Conservation (phyloP, 768 basidiomycete genomes). For the Boletus patriciae region DNA sequence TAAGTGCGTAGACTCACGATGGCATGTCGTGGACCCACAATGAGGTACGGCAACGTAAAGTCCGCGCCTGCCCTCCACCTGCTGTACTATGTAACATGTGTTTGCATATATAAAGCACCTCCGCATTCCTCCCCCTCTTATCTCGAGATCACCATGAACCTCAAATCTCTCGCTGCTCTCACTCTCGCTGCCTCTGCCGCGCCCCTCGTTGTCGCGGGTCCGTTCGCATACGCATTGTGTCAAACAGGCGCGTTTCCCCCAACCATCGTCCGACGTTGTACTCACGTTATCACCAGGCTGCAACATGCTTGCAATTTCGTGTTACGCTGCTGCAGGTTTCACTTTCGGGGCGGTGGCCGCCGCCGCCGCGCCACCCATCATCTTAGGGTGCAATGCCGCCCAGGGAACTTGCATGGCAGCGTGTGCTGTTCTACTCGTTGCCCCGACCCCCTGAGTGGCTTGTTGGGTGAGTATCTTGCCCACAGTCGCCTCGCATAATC, state of each 20-base stretch:
- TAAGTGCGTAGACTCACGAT: too few relatives aligned
- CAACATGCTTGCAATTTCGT: constrained; percentile 20
- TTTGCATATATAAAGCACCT: constrained; percentile 8
- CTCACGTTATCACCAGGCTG: constrained; percentile 19
- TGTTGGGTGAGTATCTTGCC: background rate
- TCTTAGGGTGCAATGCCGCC: constrained; percentile 23
- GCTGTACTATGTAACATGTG: too few relatives aligned
- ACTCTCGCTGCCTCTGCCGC: constrained; percentile 15
- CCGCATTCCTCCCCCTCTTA: background rate
- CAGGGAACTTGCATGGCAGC: constrained; percentile 27
- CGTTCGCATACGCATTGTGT: constrained; percentile 20
- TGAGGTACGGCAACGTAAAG: too few relatives aligned
- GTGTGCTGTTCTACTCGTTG: constrained; percentile 22
- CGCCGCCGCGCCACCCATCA: constrained; percentile 18
- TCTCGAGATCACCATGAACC: constrained; percentile 20
- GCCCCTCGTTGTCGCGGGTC: constrained; percentile 19
- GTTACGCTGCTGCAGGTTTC: constrained; percentile 27
- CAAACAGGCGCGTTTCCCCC: constrained; percentile 21
- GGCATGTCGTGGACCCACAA: too few relatives aligned
- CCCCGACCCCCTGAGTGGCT: constrained; percentile 23
- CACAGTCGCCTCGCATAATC: too few relatives aligned
- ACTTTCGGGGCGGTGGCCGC: constrained; percentile 23
- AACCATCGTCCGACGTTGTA: background rate
- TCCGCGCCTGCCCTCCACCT: background rate
- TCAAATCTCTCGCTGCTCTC: constrained; percentile 21